Percentiles rank a stretch among this genome's conserved stretches.
phyloP scores from a whole-genome alignment of 225 moss, liverwort and hornwort species.

The Pseudisothecium myosuroides region DNA sequence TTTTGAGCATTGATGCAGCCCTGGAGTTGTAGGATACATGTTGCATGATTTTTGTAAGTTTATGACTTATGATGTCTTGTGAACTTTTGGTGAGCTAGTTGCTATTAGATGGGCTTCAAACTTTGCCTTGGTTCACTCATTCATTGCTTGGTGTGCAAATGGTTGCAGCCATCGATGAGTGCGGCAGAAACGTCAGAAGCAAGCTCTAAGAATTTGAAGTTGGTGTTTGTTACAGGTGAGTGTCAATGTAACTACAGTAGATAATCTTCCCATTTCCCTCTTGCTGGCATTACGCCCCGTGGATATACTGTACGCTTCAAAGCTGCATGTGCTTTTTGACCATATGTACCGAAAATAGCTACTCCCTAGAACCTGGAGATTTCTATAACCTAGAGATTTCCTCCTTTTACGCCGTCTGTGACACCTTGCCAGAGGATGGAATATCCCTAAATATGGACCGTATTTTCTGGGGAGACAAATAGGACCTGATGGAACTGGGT shows the following conservation, averaged over 20 bases:
- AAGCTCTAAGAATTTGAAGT: conserved; percentile 27
- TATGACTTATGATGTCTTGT: not conserved
- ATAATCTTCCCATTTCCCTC: not conserved
- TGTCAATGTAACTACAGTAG: not conserved
- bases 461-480: not conserved
- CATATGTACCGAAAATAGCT: not conserved
- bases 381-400: not conserved
- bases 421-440: not conserved
- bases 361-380: not conserved
- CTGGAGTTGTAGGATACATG: not conserved
- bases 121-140: not conserved
- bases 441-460: not conserved
- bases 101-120: not conserved
- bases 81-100: not conserved
- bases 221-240: conserved; percentile 47
- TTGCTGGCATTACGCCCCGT: not conserved
- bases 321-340: not conserved
- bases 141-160: not conserved
- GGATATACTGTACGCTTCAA: not conserved
- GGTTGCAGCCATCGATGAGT: conserved; percentile 17
- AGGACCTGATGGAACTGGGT: not conserved
- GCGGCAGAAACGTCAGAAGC: conserved; percentile 28
- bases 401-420: not conserved
- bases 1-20: not conserved
- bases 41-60: not conserved